Evolutionary conservation across 2,329 filamentous ascomycete species (phyloP), one percentile per base, ranked within the genome.

Genomic region (Pezicula radicicola): DNA sequence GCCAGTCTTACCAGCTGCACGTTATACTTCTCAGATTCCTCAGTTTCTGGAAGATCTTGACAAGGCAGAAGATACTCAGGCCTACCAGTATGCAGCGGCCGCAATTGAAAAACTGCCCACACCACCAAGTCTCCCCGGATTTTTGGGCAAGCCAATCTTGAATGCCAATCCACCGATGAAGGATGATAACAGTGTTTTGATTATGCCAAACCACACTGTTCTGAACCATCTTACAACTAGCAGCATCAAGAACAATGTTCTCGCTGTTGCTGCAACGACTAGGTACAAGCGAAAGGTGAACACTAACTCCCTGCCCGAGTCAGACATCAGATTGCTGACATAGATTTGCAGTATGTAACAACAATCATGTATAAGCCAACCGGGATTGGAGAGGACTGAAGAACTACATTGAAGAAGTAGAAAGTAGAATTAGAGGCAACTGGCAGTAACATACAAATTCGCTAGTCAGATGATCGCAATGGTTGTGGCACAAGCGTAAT

Each of bases 231-330:
- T 99, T 61, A 93, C 93, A 46, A 99, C 94, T 3, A 97, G 93
- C 71, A 97, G 92, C 70, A 99, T 99, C 71, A 97, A 96, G 75
- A 91, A 96, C 61, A 92, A 93, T 57, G 89, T 97, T 25, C 78
- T 99, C 58, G 94, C 94, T 33, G 95, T 96, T 6, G 97, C 92
- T 65, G 93, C 91, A 13, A 99, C 94, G 5, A 99, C 94, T n/a
- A 82, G 94, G 69, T 99, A 97, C 70, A 95, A 91, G 75, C 87
- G 89, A 72, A 99, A 99, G 84, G 90, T 90, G 65, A 51, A 18
- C 3, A 28, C 25, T 53, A 12, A 15, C n/a, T 19, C 30, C 41
- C n/a, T 21, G 40, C 21, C 19, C 21, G n/a, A 35, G 16, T 30
- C 10, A 35, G 16, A 9, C 6, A 27, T n/a, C 18, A 48, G 35